These are phyloP conservation scores for Haematococcus sp. DNA, from an alignment of 139 green algal species.

Conservation along the genomic window DNA sequence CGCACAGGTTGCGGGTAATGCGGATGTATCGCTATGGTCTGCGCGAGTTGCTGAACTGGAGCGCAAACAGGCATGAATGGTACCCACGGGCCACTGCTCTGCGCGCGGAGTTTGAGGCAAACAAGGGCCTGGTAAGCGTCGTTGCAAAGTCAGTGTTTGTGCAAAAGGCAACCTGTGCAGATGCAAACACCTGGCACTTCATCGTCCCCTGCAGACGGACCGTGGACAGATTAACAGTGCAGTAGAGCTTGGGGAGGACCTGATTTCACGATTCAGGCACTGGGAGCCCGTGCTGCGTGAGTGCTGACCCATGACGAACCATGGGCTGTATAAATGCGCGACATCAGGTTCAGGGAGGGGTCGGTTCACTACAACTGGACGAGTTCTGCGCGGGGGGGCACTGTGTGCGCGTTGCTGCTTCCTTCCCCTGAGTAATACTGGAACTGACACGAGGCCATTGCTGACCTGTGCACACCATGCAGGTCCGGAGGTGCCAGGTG, in stretches of 20 bases:
- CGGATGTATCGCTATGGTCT: constrained; percentile 41
- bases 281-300: constrained; percentile 50
- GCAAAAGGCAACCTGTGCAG: not conserved
- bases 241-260: constrained; percentile 42
- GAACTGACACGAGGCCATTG: too few species aligned
- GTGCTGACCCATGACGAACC: constrained; percentile 9
- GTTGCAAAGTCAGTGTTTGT: not conserved
- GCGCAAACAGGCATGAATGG: constrained; percentile 35
- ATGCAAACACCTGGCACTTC: not conserved
- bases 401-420: not conserved
- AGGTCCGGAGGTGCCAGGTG: constrained; percentile 41
- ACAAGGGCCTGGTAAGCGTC: constrained; percentile 26
- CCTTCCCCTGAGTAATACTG: too few species aligned
- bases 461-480: constrained; percentile 3
- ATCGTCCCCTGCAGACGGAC: constrained; percentile 24
- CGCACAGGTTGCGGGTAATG: constrained; percentile 35
- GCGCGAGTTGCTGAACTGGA: constrained; percentile 44
- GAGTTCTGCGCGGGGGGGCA: not conserved
- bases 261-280: constrained; percentile 44
- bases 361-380: too few species aligned
- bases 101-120: constrained; percentile 42
- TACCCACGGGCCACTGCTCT: constrained; percentile 34
- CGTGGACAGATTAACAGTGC: constrained; percentile 32
- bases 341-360: too few species aligned
- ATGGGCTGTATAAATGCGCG: too few species aligned